These are phyloP conservation scores for Artemisia tridentata DNA, from an alignment of 129 eudicot species.

Conservation along the genomic window DNA sequence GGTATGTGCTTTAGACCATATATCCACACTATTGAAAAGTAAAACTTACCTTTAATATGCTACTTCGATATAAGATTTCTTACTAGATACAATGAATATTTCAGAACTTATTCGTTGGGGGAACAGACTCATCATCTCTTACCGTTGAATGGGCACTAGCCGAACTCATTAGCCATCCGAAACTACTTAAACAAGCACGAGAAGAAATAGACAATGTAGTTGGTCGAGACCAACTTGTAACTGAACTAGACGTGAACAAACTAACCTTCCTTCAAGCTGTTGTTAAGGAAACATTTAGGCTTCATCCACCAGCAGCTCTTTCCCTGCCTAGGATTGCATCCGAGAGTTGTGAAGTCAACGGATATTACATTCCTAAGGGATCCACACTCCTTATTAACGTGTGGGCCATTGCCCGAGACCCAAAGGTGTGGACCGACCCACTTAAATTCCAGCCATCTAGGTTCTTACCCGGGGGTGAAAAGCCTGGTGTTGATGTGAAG, in stretches of 20 bases:
- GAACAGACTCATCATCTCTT: slow-evolving; percentile 84
- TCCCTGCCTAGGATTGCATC: slow-evolving; percentile 70
- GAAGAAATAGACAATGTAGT: slow-evolving; percentile 65
- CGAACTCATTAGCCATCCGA: slow-evolving; percentile 63
- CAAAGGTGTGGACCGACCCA: slow-evolving; percentile 59
- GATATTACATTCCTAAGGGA: slow-evolving; percentile 63
- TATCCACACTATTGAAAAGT: too few relatives aligned
- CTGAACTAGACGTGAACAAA: slow-evolving; percentile 55
- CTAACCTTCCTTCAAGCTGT: slow-evolving; percentile 63
- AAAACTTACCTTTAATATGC: too few relatives aligned
- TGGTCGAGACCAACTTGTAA: slow-evolving; percentile 57
- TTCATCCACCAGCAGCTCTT: slow-evolving; percentile 92
- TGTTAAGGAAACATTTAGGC: slow-evolving; percentile 67
- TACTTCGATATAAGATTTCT: too few relatives aligned
- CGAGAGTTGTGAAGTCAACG: slow-evolving; percentile 58
- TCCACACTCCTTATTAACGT: slow-evolving; percentile 74
- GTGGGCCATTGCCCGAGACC: slow-evolving; percentile 96
- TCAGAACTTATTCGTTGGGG: slow-evolving; percentile 71
- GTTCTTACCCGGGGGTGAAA: slow-evolving; percentile 63
- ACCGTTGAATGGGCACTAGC: slow-evolving; percentile 94
- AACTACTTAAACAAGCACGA: slow-evolving; percentile 44
- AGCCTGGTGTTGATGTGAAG: slow-evolving; percentile 44
- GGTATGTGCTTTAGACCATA: slow-evolving; percentile 36
- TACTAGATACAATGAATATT: not conserved
- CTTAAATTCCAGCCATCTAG: slow-evolving; percentile 62